Evolutionary conservation across 2,329 filamentous ascomycete genomes (phyloP).

Genomic region (Diaporthe velutina): DNA sequence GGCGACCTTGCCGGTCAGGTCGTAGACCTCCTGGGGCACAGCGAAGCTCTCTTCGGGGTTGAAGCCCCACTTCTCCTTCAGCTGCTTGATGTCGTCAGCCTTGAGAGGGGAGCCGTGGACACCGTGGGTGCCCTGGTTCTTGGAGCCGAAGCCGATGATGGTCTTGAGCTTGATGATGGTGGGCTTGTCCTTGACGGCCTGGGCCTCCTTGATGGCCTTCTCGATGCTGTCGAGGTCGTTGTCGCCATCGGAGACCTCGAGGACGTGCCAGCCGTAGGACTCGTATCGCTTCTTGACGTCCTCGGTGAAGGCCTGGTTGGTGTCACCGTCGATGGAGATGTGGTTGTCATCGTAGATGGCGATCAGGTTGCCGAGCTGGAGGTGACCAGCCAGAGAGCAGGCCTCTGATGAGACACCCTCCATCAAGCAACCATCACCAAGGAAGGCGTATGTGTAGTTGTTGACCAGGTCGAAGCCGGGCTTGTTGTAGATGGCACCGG

Average conservation of each 20-base stretch:
- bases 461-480: constrained; percentile 89
- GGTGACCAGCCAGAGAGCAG: constrained; percentile 90
- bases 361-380: constrained; percentile 98
- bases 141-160: constrained; percentile 96
- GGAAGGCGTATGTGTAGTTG: constrained; percentile 98
- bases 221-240: constrained; percentile 89
- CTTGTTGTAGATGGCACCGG: constrained; percentile 95
- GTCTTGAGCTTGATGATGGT: constrained; percentile 96
- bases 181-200: constrained; percentile 95
- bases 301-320: constrained; percentile 96
- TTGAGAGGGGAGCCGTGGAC: constrained; percentile 98
- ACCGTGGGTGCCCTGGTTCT: constrained; percentile 91
- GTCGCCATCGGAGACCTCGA: constrained; percentile 89
- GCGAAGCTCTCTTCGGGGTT: constrained; percentile 93
- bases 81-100: constrained; percentile 90
- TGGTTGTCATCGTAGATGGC: constrained; percentile 99
- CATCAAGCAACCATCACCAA: constrained; percentile 98
- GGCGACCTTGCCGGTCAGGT: constrained; percentile 87
- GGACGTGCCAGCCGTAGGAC: constrained; percentile 95
- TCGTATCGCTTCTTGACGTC: constrained; percentile 96
- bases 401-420: constrained; percentile 97
- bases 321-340: constrained; percentile 95
- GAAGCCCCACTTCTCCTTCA: constrained; percentile 97
- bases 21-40: constrained; percentile 95
- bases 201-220: constrained; percentile 85